Percentiles rank a stretch among this genome's conserved stretches.
These are phyloP conservation scores for Orbilia quercus DNA, from an alignment of 2,329 filamentous ascomycete genomes.

Conservation along the genomic window DNA sequence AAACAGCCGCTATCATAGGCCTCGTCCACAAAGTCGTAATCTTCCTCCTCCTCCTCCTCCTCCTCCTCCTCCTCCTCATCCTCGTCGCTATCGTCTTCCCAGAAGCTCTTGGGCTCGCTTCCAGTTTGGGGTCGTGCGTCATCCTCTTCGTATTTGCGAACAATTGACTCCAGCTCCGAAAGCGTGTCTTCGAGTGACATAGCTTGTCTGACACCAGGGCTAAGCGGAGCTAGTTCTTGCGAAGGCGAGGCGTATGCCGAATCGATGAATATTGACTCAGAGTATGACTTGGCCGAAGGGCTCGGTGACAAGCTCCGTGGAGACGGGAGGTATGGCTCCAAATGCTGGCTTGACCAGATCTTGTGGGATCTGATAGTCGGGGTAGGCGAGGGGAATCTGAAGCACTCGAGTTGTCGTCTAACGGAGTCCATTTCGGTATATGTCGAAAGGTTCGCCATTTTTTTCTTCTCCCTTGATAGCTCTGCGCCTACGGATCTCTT, in stretches of 20 bases:
- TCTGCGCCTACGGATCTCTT: background rate
- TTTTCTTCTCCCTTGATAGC: background rate
- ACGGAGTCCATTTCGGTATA: conserved; percentile 49
- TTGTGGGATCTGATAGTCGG: conserved; percentile 51
- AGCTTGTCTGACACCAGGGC: conserved; percentile 21
- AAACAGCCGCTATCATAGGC: conserved; percentile 55
- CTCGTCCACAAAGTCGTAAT: conserved; percentile 53
- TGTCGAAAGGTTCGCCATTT: conserved; percentile 15
- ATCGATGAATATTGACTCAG: conserved; percentile 39
- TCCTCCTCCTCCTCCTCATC: conserved; percentile 42
- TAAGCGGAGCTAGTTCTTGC: conserved; percentile 35
- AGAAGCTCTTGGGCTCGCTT: conserved; percentile 43
- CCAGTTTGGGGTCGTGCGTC: background rate
- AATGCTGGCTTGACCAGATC: conserved; percentile 52
- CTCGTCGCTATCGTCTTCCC: conserved; percentile 46
- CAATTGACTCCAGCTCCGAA: conserved; percentile 52
- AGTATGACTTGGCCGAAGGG: conserved; percentile 14
- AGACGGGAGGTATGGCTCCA: conserved; percentile 50
- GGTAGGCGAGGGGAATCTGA: conserved; percentile 52
- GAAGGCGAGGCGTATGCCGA: conserved; percentile 52
- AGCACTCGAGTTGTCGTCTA: conserved; percentile 49
- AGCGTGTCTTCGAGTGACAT: conserved; percentile 51
- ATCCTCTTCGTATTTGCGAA: conserved; percentile 53
- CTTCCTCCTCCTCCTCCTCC: conserved; percentile 34
- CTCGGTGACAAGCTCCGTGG: conserved; percentile 46